Evolutionary conservation across 495 filamentous ascomycete genomes (phyloP), one percentile per base, ranked within the genome.

Genomic region (Massariosphaeria phaeospora): DNA sequence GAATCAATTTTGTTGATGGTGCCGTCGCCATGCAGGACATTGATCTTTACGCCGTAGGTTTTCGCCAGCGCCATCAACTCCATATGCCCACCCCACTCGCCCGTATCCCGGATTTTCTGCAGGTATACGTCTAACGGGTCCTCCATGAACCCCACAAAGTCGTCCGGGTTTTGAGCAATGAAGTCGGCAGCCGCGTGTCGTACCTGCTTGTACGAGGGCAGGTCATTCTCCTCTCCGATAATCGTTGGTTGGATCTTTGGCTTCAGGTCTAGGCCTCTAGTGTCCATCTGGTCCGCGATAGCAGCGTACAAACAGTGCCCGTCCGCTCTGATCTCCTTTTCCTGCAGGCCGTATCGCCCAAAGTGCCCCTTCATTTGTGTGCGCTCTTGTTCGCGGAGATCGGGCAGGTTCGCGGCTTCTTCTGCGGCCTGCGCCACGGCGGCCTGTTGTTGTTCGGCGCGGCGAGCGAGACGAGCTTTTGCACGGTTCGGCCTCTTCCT

Each of bases 231-330:
- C 38, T 65, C 48, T 18, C 25, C 34, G 13, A 45, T 50, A 7
- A 59, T 56, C 12, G 36, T 54, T 2, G 57, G 41, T 27, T 55
- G 29, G 18, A 69, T 62, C 38, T 51, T 61, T 15, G 79, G 76
- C 45, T 68, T 71, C 50, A 79, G 65, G 1, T 73, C 79, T 10
- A 83, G 62, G 3, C 68, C 72, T 11, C 70, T 52, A 23, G 69
- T 67, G 25, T 66, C 67, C 34, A 96, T 72, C 70, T 95, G 90
- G 65, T 90, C 87, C 34, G 91, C 91, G 36, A 98, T 76, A 1
- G 94, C 90, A 6, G 88, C 84, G 72, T 95, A 98, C n/a, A 98
- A 75, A 68, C 93, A 98, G 65, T 98, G 93, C 0, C 93, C 93
- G 65, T 98, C 91, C 0, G 93, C 89, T 15, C 76, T 79, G 24